Base-by-base conservation (phyloP, 2,329 filamentous ascomycete genomes). In the Shiraia bambusicola region DNA sequence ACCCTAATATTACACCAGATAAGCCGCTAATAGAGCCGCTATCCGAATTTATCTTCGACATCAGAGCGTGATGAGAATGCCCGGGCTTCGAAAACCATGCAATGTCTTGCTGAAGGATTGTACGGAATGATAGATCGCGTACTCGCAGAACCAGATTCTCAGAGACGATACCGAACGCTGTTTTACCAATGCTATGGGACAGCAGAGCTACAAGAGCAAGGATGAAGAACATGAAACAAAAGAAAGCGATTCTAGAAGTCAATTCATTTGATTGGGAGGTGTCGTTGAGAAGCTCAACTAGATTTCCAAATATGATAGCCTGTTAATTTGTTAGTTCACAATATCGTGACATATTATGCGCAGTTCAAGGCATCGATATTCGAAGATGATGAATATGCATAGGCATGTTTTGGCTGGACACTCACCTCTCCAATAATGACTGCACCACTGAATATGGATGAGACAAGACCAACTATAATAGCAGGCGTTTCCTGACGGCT, bases 361-460 rank as follows among this genome's bases (percentile, higher is more conserved):
- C 19, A 22, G 8, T 8, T 22, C 4, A 31, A 14, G 29, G 4
- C 6, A 15, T 16, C 9, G 12, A 14, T 6, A 13, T 14, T 16
- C 3, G 3, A 15, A 13, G 11, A 15, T 16, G 12, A 5, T 16
- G 29, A 31, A 31, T 5, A 10, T 3, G 28, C 19, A 12, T 5
- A n/a, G 10, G 14, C 11, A 29, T 11, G 17, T 28, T 5, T 26
- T 3, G 6, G 10, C 15, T 25, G 31, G 4, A 22, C 22, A 27
- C 44, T 26, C 37, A 43, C 80, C 47, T 83, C 76, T 12, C 82
- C 82, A 17, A 86, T 76, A 28, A 84, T 72, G 25, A 78, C 67
- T 3, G 66, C 70, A 15, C 73, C 76, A 13, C 72, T 76, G 25
- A 73, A 48, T 11, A 75, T 63, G 1, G 75, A 76, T 6, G 71